Base-by-base conservation (phyloP, 331 rosid species). In the Erythrophleum ivorense region DNA sequence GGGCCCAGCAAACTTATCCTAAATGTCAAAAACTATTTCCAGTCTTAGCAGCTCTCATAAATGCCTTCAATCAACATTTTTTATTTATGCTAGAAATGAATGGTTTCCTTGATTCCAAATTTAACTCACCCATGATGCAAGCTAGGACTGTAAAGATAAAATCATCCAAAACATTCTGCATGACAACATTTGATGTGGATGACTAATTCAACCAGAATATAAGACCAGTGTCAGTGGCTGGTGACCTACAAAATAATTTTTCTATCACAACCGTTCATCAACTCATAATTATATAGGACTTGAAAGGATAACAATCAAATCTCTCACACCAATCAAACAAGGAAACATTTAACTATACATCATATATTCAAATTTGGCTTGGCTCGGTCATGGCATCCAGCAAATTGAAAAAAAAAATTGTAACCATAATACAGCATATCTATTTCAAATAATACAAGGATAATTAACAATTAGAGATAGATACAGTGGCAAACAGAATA, bases 391-490 rank as follows among this genome's bases (percentile, higher is more conserved):
- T 24, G 29, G 29, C 29, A 5, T 53, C 31, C n/a, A 75, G 76
- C 18, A 71, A 13, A 7, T n/a, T 24, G 29, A 24, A 24, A 24
- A 21, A 0, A 62, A 62, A 11, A 29, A 24, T 36, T 2, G 11
- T 5, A 55, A 24, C 29, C 57, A 38, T 24, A 57, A 38, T 57
- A 54, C 41, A 55, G 79, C 54, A 19, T 15, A 50, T 21, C 24
- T 75, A 63, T 55, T 54, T 57, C 67, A 62, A 41, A 41, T 40
- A 41, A 12, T 40, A 19, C 36, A 75, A 55, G 45, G 78, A 38
- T 18, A 73, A 73, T 72, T 73, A 21, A 54, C 54, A 18, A 49
- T 41, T 24, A 75, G 46, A 33, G 40, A 55, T 29, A 38, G 19
- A 55, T 19, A 49, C 16, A 40, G 40, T 24, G 29, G 78, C 36